phyloP scores from a whole-genome alignment of 2,329 filamentous ascomycete species.

The Ophiocordyceps camponoti-saundersi region DNA sequence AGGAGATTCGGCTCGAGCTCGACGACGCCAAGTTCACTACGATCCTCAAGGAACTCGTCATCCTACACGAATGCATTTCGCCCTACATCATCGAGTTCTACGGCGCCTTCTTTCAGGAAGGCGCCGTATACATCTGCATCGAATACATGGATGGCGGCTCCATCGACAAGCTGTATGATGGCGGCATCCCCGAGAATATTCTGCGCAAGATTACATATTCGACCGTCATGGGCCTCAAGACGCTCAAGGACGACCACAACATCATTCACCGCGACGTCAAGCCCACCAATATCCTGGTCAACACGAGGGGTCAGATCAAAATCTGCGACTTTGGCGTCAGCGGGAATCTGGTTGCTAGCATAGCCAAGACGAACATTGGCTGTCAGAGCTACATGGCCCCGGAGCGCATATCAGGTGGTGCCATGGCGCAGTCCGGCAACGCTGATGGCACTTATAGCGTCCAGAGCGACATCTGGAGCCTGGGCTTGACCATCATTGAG shows the following conservation, averaged over 20 bases:
- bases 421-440: constrained; percentile 51
- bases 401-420: constrained; percentile 80
- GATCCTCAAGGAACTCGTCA: constrained; percentile 94
- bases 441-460: constrained; percentile 85
- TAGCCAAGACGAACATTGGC: constrained; percentile 96
- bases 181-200: constrained; percentile 78
- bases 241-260: constrained; percentile 92
- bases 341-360: constrained; percentile 90
- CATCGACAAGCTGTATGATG: constrained; percentile 86
- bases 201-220: constrained; percentile 80
- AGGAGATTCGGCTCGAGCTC: constrained; percentile 87
- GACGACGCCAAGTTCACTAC: constrained; percentile 94
- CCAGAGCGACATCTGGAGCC: constrained; percentile 94
- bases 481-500: constrained; percentile 88
- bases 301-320: constrained; percentile 81
- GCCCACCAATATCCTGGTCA: constrained; percentile 94
- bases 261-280: constrained; percentile 99
- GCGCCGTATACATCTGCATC: constrained; percentile 97
- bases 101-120: constrained; percentile 96
- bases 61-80: constrained; percentile 84
- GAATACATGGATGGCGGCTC: constrained; percentile 99
- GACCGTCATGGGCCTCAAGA: constrained; percentile 81
- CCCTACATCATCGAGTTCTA: constrained; percentile 99
- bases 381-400: constrained; percentile 99
- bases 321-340: constrained; percentile 98